Base-by-base conservation (phyloP, 2,329 filamentous ascomycete genomes). In the Acrocalymma vagum region DNA sequence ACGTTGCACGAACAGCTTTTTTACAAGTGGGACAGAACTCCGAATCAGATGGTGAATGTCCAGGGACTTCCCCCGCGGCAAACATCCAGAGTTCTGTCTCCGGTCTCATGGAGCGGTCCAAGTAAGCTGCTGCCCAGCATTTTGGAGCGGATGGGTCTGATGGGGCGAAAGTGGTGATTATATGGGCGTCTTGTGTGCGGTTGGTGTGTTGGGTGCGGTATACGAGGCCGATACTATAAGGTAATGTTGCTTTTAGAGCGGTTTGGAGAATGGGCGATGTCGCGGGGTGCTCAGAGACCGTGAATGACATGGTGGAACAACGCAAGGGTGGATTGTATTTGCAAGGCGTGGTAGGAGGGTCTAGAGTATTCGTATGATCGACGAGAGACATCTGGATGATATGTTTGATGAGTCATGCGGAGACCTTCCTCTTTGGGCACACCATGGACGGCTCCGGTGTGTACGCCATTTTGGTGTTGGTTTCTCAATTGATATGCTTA, bases 61-160 rank as follows among this genome's bases (percentile, higher is more conserved):
- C 39, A 9, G 42, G 48, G 6, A 51, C 37, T 45, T 69, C 62
- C 14, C 58, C 65, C 7, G 38, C 41, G 3, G 62, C 67, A 62
- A 84, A 88, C 2, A 88, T 56, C 79, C 81, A 87, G 20, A 83
- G 70, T 47, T 87, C 79, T 0, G 86, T 88, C 59, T 87, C 84
- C 0, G 81, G 82, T 0, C 77, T 75, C 38, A 74, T 75, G 4
- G 78, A 78, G 14, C 84, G 73, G 62, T 89, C 85, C 5, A 86
- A 60, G 57, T 84, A 87, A 0, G 80, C 81, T 1, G 78, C 79
- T 1, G 78, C 76, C 58, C 87, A 84, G 57, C 68, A 72, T 42
- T 51, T 23, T 13, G 64, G 62, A 2, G 56, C 17, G 18, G 33
- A 16, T 2, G 30, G 29, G 4, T 35, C 26, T 4, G 44, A 38